Base-by-base conservation (phyloP, 805 yeast genomes). In the Starmerella lactis-condensi region DNA sequence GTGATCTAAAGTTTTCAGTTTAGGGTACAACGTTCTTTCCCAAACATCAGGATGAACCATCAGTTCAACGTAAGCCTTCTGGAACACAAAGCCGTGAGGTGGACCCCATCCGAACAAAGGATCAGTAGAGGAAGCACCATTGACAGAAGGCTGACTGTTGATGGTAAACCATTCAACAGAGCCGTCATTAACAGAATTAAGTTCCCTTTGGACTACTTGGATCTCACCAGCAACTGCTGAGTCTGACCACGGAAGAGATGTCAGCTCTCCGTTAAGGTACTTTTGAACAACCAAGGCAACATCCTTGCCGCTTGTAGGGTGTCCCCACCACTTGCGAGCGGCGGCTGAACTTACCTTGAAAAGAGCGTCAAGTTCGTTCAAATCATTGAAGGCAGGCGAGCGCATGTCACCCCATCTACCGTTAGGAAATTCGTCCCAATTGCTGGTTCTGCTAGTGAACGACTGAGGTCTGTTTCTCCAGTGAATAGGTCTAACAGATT, bases 361-460 rank as follows among this genome's bases (percentile, higher is more conserved):
- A 47, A 82, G 60, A 22, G 81, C 68, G 14, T 85, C 89, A 43
- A 72, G 73, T 32, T 76, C 63, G 51, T 79, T 93, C 35, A 82
- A 64, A 41, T 78, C 91, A 46, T 93, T 93, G 56, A 76, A 83
- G 2, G 96, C 96, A 4, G 98, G 98, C 26, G 96, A 89, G 37
- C 93, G 64, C 3, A 95, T 78, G 52, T 89, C 95, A 47, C 98
- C 98, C 83, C 94, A 89, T 58, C 98, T 66, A 38, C 98, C 98
- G 54, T 85, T 89, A 31, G 98, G 98, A 50, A 85, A 89, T 54
- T 89, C 98, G 57, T 89, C 98, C 82, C 98, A 89, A 35, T 75
- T 74, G 17, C 89, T 70, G 6, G 95, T 85, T 53, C 96, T 67
- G 29, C 81, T 67, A 38, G 81, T 71, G 52, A 85, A 85, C 11